phyloP scores from a whole-genome alignment of 2,329 filamentous ascomycete species.

The Rhexocercosporidium sp. region DNA sequence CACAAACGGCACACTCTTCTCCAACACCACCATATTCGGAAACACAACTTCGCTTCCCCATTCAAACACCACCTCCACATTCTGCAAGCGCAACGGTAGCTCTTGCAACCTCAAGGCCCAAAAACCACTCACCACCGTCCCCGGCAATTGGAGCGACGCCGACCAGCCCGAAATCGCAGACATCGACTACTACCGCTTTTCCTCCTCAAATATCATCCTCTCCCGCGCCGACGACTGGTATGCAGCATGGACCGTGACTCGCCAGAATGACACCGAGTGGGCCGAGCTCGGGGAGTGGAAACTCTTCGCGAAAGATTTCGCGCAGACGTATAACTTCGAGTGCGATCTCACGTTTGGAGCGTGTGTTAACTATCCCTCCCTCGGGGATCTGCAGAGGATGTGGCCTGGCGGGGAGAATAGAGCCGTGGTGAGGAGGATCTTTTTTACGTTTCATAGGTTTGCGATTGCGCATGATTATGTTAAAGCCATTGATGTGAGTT shows the following conservation, averaged over 20 bases:
- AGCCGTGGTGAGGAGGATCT: constrained; percentile 18
- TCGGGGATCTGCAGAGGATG: constrained; percentile 9
- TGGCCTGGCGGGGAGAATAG: constrained; percentile 11
- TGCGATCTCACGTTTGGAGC: constrained; percentile 17
- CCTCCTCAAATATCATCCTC: constrained; percentile 14
- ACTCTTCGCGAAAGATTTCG: constrained; percentile 17
- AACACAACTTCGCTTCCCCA: neutral
- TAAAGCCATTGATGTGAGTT: constrained; percentile 11
- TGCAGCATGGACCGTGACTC: constrained; percentile 14
- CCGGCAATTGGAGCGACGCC: neutral
- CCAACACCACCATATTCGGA: neutral
- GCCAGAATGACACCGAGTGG: constrained; percentile 11
- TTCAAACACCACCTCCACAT: neutral
- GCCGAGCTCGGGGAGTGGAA: constrained; percentile 17
- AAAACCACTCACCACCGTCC: neutral
- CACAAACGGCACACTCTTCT: neutral
- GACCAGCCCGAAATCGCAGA: constrained; percentile 2
- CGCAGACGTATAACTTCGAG: constrained; percentile 14
- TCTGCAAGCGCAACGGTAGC: constrained; percentile 5
- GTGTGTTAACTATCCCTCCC: constrained; percentile 17
- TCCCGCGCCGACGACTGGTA: constrained; percentile 22
- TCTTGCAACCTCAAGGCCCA: neutral
- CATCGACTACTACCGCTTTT: constrained; percentile 18
- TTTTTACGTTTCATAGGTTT: constrained; percentile 17
- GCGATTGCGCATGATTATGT: constrained; percentile 14